Evolutionary conservation across 805 yeast genomes (phyloP).

Genomic region (Teunomyces aglyptinius): DNA sequence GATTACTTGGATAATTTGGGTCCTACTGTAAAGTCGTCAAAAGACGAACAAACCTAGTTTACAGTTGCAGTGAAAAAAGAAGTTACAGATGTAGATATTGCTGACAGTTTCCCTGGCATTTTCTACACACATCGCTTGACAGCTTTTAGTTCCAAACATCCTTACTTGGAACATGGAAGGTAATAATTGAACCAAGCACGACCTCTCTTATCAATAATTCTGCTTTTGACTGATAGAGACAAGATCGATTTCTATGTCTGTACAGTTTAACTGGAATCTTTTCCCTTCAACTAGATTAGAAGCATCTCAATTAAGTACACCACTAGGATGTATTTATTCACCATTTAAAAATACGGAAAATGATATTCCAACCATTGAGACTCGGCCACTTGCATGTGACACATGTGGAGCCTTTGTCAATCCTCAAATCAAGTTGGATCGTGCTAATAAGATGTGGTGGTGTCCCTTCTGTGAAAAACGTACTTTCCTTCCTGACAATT

Average conservation of each 20-base stretch:
- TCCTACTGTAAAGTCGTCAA: neutral
- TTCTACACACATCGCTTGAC: too few relatives aligned
- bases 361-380: slow-evolving; percentile 6
- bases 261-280: slow-evolving; percentile 72
- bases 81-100: too few relatives aligned
- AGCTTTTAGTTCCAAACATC: neutral
- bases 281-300: slow-evolving; percentile 41
- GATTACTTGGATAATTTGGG: neutral
- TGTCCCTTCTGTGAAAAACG: slow-evolving; percentile 35
- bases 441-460: slow-evolving; percentile 34
- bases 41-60: too few relatives aligned
- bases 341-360: slow-evolving; percentile 18
- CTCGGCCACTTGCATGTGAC: slow-evolving; percentile 23
- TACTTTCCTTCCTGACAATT: slow-evolving; percentile 20
- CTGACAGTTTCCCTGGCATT: neutral
- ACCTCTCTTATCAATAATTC: neutral
- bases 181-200: neutral
- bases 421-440: slow-evolving; percentile 28
- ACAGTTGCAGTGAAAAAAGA: too few relatives aligned
- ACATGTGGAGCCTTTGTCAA: slow-evolving; percentile 28
- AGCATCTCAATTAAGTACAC: slow-evolving; percentile 28
- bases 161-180: neutral
- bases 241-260: slow-evolving; percentile 13
- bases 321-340: slow-evolving; percentile 36
- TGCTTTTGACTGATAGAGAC: neutral